A percentile compares a stretch with the other conserved stretches of the same genome.
phyloP scores from a whole-genome alignment of 768 basidiomycete genomes.

The Leccinum barrowsii region DNA sequence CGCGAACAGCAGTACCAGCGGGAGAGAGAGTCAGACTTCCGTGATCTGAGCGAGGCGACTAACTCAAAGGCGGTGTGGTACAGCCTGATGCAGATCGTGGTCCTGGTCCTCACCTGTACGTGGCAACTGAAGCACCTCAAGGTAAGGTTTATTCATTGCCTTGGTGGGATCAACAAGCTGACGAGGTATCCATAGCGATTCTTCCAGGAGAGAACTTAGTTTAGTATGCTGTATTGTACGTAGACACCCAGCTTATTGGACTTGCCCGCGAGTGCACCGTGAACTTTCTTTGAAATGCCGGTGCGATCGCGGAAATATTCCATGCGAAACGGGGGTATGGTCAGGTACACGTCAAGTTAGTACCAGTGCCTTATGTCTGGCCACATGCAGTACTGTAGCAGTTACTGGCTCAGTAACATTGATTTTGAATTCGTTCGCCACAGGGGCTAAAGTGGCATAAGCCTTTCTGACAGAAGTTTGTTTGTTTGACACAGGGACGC shows the following conservation, averaged over 20 bases:
- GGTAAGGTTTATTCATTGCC: slow-evolving; percentile 41
- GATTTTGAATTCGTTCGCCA: neutral
- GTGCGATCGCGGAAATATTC: neutral
- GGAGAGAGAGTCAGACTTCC: slow-evolving; percentile 88
- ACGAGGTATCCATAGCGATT: slow-evolving; percentile 51
- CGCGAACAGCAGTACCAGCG: slow-evolving; percentile 98
- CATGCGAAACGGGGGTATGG: neutral
- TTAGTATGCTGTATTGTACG: slow-evolving; percentile 8
- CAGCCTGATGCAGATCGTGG: slow-evolving; percentile 80
- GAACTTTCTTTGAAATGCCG: neutral
- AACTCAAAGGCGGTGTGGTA: slow-evolving; percentile 97
- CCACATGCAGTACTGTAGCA: neutral
- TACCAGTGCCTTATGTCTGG: neutral
- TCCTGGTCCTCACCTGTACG: slow-evolving; percentile 78
- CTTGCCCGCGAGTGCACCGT: neutral
- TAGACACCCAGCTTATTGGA: slow-evolving; percentile 6
- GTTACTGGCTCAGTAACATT: neutral
- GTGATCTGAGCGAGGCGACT: slow-evolving; percentile 83
- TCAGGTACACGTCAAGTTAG: slow-evolving; percentile 3
- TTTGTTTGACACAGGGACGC: neutral
- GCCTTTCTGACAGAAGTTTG: slow-evolving; percentile 10
- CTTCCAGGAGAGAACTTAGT: slow-evolving; percentile 76
- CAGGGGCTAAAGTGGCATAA: neutral
- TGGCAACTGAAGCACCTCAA: slow-evolving; percentile 95
- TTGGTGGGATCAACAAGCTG: neutral